phyloP scores from a whole-genome alignment of 768 basidiomycete species.

The Tricholoma furcatifolium region DNA sequence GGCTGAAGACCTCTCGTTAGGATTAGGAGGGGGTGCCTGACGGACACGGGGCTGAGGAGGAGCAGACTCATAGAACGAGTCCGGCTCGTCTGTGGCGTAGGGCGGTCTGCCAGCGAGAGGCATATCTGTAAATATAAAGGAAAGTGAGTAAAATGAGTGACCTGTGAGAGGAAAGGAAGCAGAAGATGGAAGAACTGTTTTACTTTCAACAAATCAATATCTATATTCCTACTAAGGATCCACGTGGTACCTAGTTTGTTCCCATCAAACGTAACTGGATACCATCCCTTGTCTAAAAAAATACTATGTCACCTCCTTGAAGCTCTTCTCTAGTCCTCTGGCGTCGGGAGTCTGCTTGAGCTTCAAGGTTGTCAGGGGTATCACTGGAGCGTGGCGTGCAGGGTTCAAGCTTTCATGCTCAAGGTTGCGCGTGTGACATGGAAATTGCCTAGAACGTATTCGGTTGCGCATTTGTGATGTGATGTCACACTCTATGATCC shows the following conservation, averaged over 20 bases:
- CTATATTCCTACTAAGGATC: background rate
- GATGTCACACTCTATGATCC: background rate
- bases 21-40: constrained; percentile 45
- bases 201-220: background rate
- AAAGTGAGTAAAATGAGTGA: constrained; percentile 17
- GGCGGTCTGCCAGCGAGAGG: constrained; percentile 63
- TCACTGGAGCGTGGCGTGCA: too few species aligned
- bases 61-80: constrained; percentile 53
- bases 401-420: too few species aligned
- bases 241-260: constrained; percentile 6
- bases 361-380: too few species aligned
- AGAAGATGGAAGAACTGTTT: background rate
- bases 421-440: too few species aligned
- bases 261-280: background rate
- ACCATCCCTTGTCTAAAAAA: background rate
- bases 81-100: constrained; percentile 68
- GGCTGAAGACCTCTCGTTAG: constrained; percentile 57
- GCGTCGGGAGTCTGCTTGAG: background rate
- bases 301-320: background rate
- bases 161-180: background rate
- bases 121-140: constrained; percentile 29
- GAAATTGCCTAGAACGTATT: too few species aligned
- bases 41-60: constrained; percentile 42
- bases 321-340: background rate
- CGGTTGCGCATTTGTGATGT: too few species aligned